phyloP scores from a whole-genome alignment of 2,329 filamentous ascomycete genomes.

The Calonectria crousiana region DNA sequence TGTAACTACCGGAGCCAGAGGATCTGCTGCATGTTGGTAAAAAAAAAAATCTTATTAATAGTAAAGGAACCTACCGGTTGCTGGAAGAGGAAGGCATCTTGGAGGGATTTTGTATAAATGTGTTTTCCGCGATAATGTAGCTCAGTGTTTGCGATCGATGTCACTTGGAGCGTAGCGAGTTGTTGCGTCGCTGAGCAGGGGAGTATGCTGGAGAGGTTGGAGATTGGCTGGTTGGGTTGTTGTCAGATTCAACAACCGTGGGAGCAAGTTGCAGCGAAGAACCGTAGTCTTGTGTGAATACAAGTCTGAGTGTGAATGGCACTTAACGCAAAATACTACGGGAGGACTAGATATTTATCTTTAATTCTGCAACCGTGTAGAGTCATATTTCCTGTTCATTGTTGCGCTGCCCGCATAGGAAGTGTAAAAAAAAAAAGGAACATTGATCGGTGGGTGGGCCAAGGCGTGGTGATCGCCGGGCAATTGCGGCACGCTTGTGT shows the following conservation, averaged over 20 bases:
- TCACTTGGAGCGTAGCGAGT: not conserved
- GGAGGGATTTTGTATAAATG: not conserved
- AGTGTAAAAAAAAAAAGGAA: not conserved
- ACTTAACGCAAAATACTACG: not conserved
- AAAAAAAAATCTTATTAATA: not conserved
- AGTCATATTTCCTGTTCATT: not conserved
- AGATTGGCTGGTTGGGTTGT: not conserved
- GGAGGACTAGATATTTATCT: not conserved
- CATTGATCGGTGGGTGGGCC: not conserved
- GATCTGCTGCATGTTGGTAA: not conserved
- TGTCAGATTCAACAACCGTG: not conserved
- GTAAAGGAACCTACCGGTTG: not conserved
- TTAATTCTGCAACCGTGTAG: not conserved
- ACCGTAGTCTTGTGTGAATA: not conserved
- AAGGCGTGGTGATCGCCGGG: not conserved
- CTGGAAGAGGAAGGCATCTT: not conserved
- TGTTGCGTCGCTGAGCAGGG: not conserved
- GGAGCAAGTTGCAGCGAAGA: not conserved
- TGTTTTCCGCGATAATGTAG: not conserved
- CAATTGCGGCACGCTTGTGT: not conserved
- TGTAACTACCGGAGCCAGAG: not conserved
- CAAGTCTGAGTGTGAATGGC: not conserved
- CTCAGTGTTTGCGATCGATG: not conserved
- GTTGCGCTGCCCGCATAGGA: not conserved
- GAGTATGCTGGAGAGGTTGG: too few species aligned